Base-by-base conservation (phyloP, 2,329 filamentous ascomycete genomes). In the Xylaria polymorpha region DNA sequence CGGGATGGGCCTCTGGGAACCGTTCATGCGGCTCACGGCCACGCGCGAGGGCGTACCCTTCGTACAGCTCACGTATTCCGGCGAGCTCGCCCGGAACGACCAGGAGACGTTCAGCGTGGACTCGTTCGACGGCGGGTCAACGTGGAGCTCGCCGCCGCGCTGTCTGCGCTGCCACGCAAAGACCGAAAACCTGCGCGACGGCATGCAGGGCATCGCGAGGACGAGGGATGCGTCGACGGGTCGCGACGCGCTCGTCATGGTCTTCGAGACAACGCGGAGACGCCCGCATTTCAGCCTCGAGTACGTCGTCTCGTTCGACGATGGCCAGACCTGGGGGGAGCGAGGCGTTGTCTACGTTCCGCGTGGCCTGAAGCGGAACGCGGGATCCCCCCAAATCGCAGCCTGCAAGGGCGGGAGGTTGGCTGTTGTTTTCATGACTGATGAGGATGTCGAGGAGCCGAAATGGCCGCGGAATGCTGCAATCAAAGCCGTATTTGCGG, bases 1-100 rank as follows among this genome's bases (percentile, higher is more conserved):
- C 0, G 83, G 84, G 64, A 82, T 79, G 63, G 84, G 84, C 0
- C 75, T 85, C 20, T 85, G 84, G 84, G 84, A 86, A 72, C 84
- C 84, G 0, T 86, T 85, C 67, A 83, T 86, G 80, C 79, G 83
- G 1, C 67, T 82, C 37, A 10, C 64, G 1, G 15, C 44, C 3
- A 48, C 15, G 79, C 67, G 41, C 25, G 79, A 15, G 71, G 73
- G 12, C 67, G 69, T 1, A 79, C 79, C 70, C 41, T 57, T 82
- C 69, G 77, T 84, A 0, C 82, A 84, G 70, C 75, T 85, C 67
- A 83, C 80, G 15, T 86, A 81, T 71, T 85, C 83, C 29, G 79
- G 82, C 65, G 84, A 85, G 74, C 81, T 82, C 41, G 82, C 82
- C 4, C 76, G 70, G 15, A 78, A 83, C 66, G 81, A 85, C 69